Conservation (phyloP, 768 basidiomycete species). For the Panellus pusillus region DNA sequence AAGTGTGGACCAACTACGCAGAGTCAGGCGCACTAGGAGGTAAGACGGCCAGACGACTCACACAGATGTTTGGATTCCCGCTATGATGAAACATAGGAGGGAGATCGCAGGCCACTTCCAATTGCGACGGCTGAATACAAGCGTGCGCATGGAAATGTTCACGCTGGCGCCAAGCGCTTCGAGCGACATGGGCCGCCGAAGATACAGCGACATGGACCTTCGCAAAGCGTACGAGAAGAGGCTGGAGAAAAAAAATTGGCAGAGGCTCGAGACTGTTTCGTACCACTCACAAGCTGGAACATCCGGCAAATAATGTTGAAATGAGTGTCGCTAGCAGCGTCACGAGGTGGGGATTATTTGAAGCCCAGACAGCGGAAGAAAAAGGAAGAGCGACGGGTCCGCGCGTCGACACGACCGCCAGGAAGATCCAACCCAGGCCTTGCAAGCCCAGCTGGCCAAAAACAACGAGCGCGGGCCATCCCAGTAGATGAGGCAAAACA, state of each 20-base stretch:
- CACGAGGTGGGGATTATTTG: not conserved
- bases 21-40: not conserved
- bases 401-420: not conserved
- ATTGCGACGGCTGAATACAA: conserved; percentile 7
- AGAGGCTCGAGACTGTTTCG: no score
- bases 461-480: conserved; percentile 11
- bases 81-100: not conserved
- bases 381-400: conserved; percentile 4
- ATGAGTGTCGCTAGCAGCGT: conserved; percentile 1
- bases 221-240: conserved; percentile 10
- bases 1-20: conserved; percentile 4
- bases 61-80: conserved; percentile 11
- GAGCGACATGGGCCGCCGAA: conserved; percentile 6
- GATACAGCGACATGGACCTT: conserved; percentile 2
- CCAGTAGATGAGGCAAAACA: not conserved
- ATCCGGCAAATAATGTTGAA: not conserved
- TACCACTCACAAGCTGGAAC: conserved; percentile 3
- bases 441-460: conserved; percentile 7
- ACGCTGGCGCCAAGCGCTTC: conserved; percentile 2
- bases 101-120: conserved; percentile 9
- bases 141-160: conserved; percentile 1
- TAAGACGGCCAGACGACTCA: not conserved
- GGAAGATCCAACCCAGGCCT: conserved; percentile 4
- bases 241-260: not conserved
- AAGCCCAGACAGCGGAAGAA: not conserved